A percentile compares a stretch with the other conserved stretches of the same genome.
These are phyloP conservation scores for Desmodesmus armatus DNA, from an alignment of 139 green algal genomes.

Conservation along the genomic window DNA sequence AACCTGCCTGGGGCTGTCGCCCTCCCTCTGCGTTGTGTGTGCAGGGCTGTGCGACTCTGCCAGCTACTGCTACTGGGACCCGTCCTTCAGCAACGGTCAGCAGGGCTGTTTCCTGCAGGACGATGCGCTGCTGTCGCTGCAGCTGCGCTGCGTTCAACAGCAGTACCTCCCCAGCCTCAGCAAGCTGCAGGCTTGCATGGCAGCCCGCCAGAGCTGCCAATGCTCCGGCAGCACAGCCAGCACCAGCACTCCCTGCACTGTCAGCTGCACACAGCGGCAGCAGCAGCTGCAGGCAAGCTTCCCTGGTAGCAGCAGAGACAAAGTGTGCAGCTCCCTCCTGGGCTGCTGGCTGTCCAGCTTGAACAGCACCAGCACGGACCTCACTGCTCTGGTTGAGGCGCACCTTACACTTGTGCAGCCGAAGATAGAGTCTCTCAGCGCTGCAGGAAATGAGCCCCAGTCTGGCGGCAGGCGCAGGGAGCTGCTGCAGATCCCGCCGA, in stretches of 20 bases:
- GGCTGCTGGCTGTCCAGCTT: conserved; percentile 42
- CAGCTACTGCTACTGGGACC: conserved; percentile 40
- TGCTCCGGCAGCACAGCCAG: conserved; percentile 20
- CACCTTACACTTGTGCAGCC: conserved; percentile 38
- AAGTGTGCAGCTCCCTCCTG: conserved; percentile 31
- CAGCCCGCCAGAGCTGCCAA: conserved; percentile 31
- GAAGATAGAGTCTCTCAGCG: not conserved
- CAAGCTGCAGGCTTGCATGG: conserved; percentile 37
- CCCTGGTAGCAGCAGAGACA: not conserved
- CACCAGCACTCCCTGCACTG: conserved; percentile 21
- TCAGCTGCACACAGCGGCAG: not conserved
- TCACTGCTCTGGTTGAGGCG: conserved; percentile 39
- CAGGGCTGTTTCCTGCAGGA: conserved; percentile 41
- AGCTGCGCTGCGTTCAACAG: conserved; percentile 37
- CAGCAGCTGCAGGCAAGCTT: conserved; percentile 23
- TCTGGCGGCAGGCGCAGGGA: conserved; percentile 10
- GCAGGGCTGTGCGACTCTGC: conserved; percentile 3
- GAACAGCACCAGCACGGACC: conserved; percentile 21
- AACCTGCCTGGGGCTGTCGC: not conserved
- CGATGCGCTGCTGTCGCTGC: not conserved
- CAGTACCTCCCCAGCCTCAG: not conserved
- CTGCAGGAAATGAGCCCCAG: not conserved
- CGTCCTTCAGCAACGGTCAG: conserved; percentile 23
- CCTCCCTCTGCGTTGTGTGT: not conserved
- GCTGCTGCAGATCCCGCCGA: not conserved